Evolutionary conservation across 108 stramenopile species (phyloP), one percentile per base, ranked within the genome.

Genomic region (Fragilaria crotonensis): DNA sequence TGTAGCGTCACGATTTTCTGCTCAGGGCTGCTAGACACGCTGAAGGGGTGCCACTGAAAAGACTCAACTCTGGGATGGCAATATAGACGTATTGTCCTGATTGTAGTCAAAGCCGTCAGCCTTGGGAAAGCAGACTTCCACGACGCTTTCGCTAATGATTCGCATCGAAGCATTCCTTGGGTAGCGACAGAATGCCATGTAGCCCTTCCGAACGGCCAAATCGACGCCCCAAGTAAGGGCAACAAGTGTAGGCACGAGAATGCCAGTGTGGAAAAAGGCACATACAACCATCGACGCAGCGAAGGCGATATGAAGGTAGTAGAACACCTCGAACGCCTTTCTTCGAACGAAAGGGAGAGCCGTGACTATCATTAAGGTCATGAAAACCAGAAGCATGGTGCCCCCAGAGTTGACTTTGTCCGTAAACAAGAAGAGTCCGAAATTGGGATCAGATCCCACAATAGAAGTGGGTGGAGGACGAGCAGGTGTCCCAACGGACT

Each of bases 41-140:
- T 62, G 25, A 80, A 59, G 11, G 79, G 74, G 50, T 80, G 79
- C 53, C 64, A 80, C 29, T 66, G 64, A 68, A 67, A 14, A 49
- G 3, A 7, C 51, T 52, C 19, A 67, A 17, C 5, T 58, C 60
- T 3, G 64, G 69, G 2, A 80, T 9, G 21, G 58, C 47, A 41
- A 80, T 48, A 3, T 64, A 30, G 19, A 71, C 57, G 68, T 78
- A 76, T 60, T 78, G 76, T 30, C 80, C 80, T 2, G 72, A 25
- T 72, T 71, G 56, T 72, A 82, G 21, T 64, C 58, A 41, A 78
- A 82, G 1, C 51, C 66, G 1, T 47, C 29, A 5, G 56, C 30
- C 59, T 74, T 74, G 36, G 60, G 63, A 65, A 74, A 31, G 55
- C 36, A 18, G 3, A 81, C 17, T 26, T 73, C 57, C 5, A 81